Evolutionary conservation across 2,329 filamentous ascomycete species (phyloP), one percentile per base, ranked within the genome.

Genomic region (Penicillium sp.): DNA sequence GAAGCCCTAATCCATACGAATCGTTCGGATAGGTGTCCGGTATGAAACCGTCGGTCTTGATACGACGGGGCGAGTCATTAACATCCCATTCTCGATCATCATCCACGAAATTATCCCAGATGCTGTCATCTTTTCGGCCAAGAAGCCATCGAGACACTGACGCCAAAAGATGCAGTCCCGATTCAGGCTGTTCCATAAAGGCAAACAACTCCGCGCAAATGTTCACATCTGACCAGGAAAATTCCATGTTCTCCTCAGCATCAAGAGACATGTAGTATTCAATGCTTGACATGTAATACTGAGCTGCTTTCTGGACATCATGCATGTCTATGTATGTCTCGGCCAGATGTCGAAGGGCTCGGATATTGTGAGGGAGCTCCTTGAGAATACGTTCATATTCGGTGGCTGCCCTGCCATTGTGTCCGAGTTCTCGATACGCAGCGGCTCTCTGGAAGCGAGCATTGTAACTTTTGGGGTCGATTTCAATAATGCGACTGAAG

Each of bases 71-170:
- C 20, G 81, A 78, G 66, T 91, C 84, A 46, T 86, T 81, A 5
- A 82, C 73, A 69, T 99, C 94, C 84, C 91, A 99, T 73, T 99
- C 94, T 56, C 91, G 82, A 69, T 96, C 91, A 68, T 97, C 90
- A 5, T 83, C 78, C 61, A 82, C 79, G 35, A 52, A 52, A 8
- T 80, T 69, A 57, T 95, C 88, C 94, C 94, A 99, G 65, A 85
- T 90, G 0, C 66, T 71, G 69, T 99, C 92, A 4, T 82, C 77
- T 35, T 80, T 77, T 49, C 94, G 85, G 8, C 90, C 89, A 40
- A 96, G 78, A 55, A 96, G 79, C 91, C 91, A 96, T 56, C 95
- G 81, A 21, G 88, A 83, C 16, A 96, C 73, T 2, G 79, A 79
- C 68, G 89, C 94, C 12, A 95, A 78, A 60, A 87, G 83, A 26